Percentiles rank a stretch among this genome's conserved stretches.
phyloP scores from a whole-genome alignment of 1,139 yeast genomes.

The Zhuliangozyma parablackwelliae region DNA sequence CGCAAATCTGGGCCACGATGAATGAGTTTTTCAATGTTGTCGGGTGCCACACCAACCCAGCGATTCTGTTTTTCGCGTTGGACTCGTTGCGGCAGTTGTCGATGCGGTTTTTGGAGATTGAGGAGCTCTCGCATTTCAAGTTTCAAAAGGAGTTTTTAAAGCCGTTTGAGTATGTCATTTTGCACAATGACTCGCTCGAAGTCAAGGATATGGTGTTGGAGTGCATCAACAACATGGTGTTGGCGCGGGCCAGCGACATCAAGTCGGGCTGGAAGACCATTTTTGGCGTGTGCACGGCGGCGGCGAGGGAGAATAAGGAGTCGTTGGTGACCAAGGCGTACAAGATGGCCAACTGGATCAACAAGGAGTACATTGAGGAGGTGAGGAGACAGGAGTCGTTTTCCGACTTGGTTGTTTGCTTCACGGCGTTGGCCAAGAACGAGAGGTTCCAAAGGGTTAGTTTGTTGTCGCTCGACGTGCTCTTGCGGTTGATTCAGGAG shows the following conservation, averaged over 20 bases:
- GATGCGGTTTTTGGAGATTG: slow-evolving; percentile 86
- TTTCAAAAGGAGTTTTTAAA: slow-evolving; percentile 91
- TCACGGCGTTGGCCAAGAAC: slow-evolving; percentile 80
- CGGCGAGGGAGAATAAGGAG: slow-evolving; percentile 55
- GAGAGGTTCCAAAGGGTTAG: slow-evolving; percentile 77
- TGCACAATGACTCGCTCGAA: slow-evolving; percentile 60
- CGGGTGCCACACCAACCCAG: slow-evolving; percentile 73
- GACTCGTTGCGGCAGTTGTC: slow-evolving; percentile 92
- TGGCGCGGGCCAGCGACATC: slow-evolving; percentile 68
- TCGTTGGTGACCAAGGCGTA: slow-evolving; percentile 60
- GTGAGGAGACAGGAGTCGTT: slow-evolving; percentile 74
- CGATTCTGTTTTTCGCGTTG: slow-evolving; percentile 83
- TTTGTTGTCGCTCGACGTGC: slow-evolving; percentile 74
- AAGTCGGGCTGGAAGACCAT: slow-evolving; percentile 96
- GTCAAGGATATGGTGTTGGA: slow-evolving; percentile 90
- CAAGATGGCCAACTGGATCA: slow-evolving; percentile 60
- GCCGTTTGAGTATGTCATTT: slow-evolving; percentile 81
- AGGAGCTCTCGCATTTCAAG: slow-evolving; percentile 90
- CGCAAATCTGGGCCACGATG: slow-evolving; percentile 91
- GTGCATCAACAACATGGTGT: slow-evolving; percentile 81
- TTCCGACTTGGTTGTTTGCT: slow-evolving; percentile 67
- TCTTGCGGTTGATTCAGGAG: slow-evolving; percentile 58
- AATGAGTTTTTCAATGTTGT: slow-evolving; percentile 84
- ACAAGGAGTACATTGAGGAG: slow-evolving; percentile 56
- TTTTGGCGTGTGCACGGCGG: slow-evolving; percentile 67